Evolutionary conservation across 768 basidiomycete species (phyloP), one percentile per base, ranked within the genome.

Genomic region (Pisolithus marmoratus): DNA sequence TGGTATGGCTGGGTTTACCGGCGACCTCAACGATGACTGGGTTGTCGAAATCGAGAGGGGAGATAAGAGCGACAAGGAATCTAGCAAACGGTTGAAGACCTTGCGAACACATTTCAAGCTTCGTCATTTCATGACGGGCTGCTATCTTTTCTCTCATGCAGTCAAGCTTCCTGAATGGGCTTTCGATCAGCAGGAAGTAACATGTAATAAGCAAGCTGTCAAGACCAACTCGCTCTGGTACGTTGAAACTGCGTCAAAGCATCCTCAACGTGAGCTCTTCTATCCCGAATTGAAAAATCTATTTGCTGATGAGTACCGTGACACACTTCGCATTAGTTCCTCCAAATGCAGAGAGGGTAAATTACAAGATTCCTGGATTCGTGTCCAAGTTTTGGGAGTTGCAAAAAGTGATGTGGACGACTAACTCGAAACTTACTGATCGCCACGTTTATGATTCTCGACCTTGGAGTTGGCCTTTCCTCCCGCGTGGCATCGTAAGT

Each of bases 101-200:
- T 67, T 98, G 8, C 72, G 89, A 48, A 93, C 90, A 4, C 76
- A 80, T 38, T 95, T 98, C 72, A 78, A 87, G 59, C 70, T 99
- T 43, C 74, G 85, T 49, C 96, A 99, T 68, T 74, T 79, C 17
- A 74, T 94, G 58, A 89, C 90, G 0, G 94, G 94, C 0, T 99
- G 96, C 67, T 98, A 96, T 66, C 77, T 99, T 36, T 99, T 98
- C 76, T 93, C 90, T 22, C 96, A 99, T 73, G 96, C 96, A 68
- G 87, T 97, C 61, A 98, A 98, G 71, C 73, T 99, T 1, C 96
- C 96, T 0, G 90, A 96, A 5, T 99, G 96, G 96, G 96, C 83
- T 0, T 99, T 79, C 59, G 96, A 97, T 64, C 96, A 99, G 68
- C 96, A 99, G 66, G 96, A 99, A 63, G 96, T 99, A 48, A 98